Evolutionary conservation across 1,284 basidiomycete genomes (phyloP), one percentile per base, ranked within the genome.

Genomic region (Trametes polyzona): DNA sequence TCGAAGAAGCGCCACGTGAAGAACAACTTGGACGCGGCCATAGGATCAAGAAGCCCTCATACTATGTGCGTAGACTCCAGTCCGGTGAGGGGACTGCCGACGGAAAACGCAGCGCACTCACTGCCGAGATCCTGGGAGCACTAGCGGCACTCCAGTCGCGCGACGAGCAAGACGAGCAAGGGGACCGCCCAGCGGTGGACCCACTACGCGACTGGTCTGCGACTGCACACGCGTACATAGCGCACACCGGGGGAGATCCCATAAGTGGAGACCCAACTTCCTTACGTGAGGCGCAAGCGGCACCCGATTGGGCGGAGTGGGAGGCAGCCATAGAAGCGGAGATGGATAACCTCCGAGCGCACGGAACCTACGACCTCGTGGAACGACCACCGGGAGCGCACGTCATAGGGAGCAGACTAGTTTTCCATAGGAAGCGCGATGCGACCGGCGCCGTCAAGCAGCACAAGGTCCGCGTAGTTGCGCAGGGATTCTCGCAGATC

Each of bases 381-480:
- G 40, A 19, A 12, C 40, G 11, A 10, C 40, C 40, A 11, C 16
- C 26, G 19, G n/a, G n/a, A 17, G 23, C 33, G 12, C 26, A 50
- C 37, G 32, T 50, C 29, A 30, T 65, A 12, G 57, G 59, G 3
- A 54, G 49, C 9, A 35, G 49, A 40, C 73, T 68, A 63, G 69
- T 74, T 12, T 71, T 72, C 55, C 64, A 61, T 29, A 58, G 56
- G 21, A 63, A 58, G 32, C 73, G 73, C 47, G 53, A 62, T 17
- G 64, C 73, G 17, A 49, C 60, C 12, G 50, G 70, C 6, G 65
- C 69, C 9, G 23, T 71, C 11, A 43, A 51, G 17, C 63, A 66
- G 24, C 65, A 67, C 63, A 77, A 77, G 55, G 74, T 72, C 0
- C 53, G 74, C 2, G 65, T 78, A 0, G 74, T 77, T 0, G 76